Conservation (phyloP, 208 protist genomes). For the Crithidia bombi region DNA sequence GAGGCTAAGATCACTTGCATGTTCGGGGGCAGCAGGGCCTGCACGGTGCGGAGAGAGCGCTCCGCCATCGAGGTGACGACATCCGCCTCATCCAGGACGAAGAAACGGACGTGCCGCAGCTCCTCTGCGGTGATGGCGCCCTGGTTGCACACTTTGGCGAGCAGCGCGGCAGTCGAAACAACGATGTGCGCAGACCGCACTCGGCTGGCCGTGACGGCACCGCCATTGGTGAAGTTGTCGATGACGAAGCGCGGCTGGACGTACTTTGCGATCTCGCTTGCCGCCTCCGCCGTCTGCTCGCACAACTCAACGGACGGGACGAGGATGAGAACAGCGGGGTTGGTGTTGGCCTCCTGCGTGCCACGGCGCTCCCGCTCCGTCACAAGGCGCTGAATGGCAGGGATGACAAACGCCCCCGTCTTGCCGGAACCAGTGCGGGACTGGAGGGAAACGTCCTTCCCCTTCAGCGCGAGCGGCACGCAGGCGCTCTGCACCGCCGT, state of each 20-base stretch:
- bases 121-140: constrained; percentile 62
- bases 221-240: constrained; percentile 79
- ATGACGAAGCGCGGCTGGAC: constrained; percentile 79
- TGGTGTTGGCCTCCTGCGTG: constrained; percentile 27
- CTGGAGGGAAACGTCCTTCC: constrained; percentile 88
- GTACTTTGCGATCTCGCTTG: constrained; percentile 71
- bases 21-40: constrained; percentile 77
- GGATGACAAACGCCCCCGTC: constrained; percentile 91
- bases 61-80: constrained; percentile 95
- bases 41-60: constrained; percentile 86
- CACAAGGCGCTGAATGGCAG: constrained; percentile 85
- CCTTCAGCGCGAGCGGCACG: constrained; percentile 94
- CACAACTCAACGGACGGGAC: constrained; percentile 97
- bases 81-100: constrained; percentile 97
- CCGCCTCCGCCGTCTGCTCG: constrained; percentile 92
- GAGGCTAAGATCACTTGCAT: constrained; percentile 96
- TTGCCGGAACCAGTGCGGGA: constrained; percentile 90
- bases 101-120: constrained; percentile 67
- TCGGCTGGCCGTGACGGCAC: constrained; percentile 57
- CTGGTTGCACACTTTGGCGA: constrained; percentile 68
- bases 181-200: constrained; percentile 83
- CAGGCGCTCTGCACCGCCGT: constrained; percentile 95
- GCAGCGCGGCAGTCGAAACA: constrained; percentile 80
- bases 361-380: constrained; percentile 67
- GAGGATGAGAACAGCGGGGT: constrained; percentile 93